Conservation (phyloP, 2,329 filamentous ascomycete species). For the Nemania sp. region DNA sequence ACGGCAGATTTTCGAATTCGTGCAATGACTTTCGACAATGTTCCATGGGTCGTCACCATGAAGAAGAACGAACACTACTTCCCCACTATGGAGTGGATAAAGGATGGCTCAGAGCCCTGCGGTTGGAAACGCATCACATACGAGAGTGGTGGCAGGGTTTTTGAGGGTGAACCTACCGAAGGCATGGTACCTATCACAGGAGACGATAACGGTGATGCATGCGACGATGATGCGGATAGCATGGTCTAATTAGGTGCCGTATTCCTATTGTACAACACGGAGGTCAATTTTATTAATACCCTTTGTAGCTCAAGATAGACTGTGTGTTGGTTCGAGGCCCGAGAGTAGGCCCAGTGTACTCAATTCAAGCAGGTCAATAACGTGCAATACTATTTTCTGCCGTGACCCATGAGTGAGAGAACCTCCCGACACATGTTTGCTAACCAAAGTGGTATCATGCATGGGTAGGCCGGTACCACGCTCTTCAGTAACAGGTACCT, state of each 20-base stretch:
- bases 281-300: slow-evolving; percentile 3
- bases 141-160: slow-evolving; percentile 54
- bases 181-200: slow-evolving; percentile 51
- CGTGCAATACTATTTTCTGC: background rate
- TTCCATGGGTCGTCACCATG: slow-evolving; percentile 99
- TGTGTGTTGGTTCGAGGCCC: background rate
- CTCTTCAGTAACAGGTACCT: background rate
- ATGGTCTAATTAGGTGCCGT: background rate
- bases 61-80: slow-evolving; percentile 99
- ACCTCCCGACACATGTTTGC: background rate
- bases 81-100: slow-evolving; percentile 72
- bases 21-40: slow-evolving; percentile 97
- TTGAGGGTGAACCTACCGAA: slow-evolving; percentile 59
- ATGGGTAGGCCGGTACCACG: background rate
- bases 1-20: slow-evolving; percentile 83
- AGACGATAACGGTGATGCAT: slow-evolving; percentile 34
- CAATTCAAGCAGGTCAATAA: background rate
- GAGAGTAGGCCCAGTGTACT: background rate
- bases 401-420: background rate
- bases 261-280: slow-evolving; percentile 8
- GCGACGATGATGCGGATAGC: slow-evolving; percentile 18
- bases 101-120: slow-evolving; percentile 61
- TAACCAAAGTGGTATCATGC: background rate
- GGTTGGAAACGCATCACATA: slow-evolving; percentile 69
- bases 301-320: slow-evolving; percentile 24